These are phyloP conservation scores for Stereocaulon alpinum DNA, from an alignment of 495 filamentous ascomycete genomes.

Conservation along the genomic window DNA sequence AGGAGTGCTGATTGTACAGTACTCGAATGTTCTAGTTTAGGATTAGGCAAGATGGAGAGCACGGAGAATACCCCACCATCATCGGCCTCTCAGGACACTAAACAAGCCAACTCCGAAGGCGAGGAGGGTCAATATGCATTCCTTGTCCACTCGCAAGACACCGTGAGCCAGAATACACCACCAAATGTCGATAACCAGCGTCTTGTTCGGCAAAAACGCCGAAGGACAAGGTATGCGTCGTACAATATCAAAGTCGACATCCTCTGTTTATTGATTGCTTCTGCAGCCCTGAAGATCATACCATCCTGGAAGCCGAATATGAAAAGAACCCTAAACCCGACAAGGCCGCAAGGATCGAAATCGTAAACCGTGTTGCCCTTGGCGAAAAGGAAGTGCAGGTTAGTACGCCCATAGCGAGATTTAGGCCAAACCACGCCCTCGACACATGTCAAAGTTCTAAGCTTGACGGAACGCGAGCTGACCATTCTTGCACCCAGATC, in stretches of 20 bases:
- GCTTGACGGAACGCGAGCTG: not conserved
- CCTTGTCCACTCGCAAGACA: constrained; percentile 58
- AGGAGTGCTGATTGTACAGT: not conserved
- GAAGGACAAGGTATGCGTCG: constrained; percentile 49
- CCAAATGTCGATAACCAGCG: constrained; percentile 58
- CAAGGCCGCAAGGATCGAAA: constrained; percentile 72
- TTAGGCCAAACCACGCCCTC: not conserved
- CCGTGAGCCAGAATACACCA: constrained; percentile 49
- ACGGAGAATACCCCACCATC: not conserved
- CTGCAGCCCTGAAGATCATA: constrained; percentile 74
- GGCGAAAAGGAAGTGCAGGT: constrained; percentile 99
- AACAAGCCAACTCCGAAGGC: constrained; percentile 2
- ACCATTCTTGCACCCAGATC: constrained; percentile 48
- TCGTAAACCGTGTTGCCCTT: constrained; percentile 75
- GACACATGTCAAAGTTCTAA: not conserved
- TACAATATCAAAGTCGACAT: not conserved
- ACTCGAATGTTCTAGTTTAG: not conserved
- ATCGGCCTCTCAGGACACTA: constrained; percentile 4
- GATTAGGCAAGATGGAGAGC: constrained; percentile 8
- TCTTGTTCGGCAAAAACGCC: constrained; percentile 56
- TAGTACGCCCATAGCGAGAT: constrained; percentile 27
- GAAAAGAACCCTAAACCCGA: constrained; percentile 81
- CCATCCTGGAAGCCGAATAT: constrained; percentile 82
- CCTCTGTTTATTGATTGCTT: constrained; percentile 8
- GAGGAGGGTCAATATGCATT: constrained; percentile 44